A percentile compares a stretch with the other conserved stretches of the same genome.
phyloP scores from a whole-genome alignment of 768 basidiomycete species.

The Zangia roseola region DNA sequence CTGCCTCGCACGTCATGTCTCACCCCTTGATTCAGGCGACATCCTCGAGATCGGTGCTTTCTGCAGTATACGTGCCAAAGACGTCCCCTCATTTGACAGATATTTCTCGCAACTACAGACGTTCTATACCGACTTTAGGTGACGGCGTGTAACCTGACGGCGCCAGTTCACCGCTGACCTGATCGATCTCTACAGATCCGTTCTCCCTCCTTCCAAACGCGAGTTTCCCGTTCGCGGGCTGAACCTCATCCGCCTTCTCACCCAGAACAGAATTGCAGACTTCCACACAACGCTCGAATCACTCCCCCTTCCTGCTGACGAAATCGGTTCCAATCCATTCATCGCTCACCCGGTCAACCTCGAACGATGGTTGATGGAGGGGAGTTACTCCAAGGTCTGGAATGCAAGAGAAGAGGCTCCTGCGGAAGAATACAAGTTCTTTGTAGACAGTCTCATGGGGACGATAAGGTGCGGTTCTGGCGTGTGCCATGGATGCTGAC shows the following conservation, averaged over 20 bases:
- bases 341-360: slow-evolving; percentile 87
- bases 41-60: slow-evolving; percentile 95
- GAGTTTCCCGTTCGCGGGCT: slow-evolving; percentile 90
- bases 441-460: slow-evolving; percentile 89
- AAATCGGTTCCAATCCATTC: slow-evolving; percentile 65
- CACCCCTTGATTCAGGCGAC: slow-evolving; percentile 56
- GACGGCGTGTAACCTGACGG: background rate
- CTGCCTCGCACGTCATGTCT: background rate
- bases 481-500: background rate
- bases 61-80: slow-evolving; percentile 85
- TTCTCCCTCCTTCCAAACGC: slow-evolving; percentile 79
- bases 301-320: slow-evolving; percentile 68
- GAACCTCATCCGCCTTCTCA: slow-evolving; percentile 91
- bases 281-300: slow-evolving; percentile 97
- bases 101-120: slow-evolving; percentile 91
- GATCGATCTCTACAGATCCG: slow-evolving; percentile 42
- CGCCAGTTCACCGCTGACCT: slow-evolving; percentile 1
- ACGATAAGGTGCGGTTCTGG: slow-evolving; percentile 72
- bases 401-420: slow-evolving; percentile 91
- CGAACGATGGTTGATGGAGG: slow-evolving; percentile 98
- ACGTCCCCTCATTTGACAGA: slow-evolving; percentile 91
- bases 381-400: slow-evolving; percentile 97
- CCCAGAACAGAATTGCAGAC: slow-evolving; percentile 94
- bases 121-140: slow-evolving; percentile 88
- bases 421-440: slow-evolving; percentile 91